phyloP scores from a whole-genome alignment of 2,329 filamentous ascomycete genomes.

The Knufia fluminis region DNA sequence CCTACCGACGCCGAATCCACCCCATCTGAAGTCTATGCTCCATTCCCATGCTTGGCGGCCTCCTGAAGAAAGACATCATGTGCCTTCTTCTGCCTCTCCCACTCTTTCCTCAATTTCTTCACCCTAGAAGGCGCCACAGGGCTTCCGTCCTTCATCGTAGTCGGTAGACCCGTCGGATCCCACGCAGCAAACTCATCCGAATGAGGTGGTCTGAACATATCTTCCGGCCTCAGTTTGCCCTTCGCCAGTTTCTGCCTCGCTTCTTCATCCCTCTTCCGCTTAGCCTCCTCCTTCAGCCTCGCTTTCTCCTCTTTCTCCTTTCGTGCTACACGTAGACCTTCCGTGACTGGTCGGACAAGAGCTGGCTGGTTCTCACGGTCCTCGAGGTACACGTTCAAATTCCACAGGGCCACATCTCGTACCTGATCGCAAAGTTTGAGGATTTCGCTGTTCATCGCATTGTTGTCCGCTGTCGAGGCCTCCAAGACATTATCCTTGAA shows the following conservation, averaged over 20 bases:
- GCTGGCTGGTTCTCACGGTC: constrained; percentile 63
- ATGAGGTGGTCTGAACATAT: constrained; percentile 47
- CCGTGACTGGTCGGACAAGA: constrained; percentile 59
- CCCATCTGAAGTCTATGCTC: not conserved
- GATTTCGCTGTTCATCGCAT: constrained; percentile 58
- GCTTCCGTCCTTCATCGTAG: constrained; percentile 64
- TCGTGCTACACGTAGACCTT: constrained; percentile 46
- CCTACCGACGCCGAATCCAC: too few species aligned
- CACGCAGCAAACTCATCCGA: constrained; percentile 60
- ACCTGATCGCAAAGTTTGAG: constrained; percentile 70
- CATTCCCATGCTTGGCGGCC: constrained; percentile 6
- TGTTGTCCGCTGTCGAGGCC: constrained; percentile 41
- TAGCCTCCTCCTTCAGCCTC: constrained; percentile 43
- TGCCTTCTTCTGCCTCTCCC: constrained; percentile 80
- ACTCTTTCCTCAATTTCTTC: constrained; percentile 83
- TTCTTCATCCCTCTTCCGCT: constrained; percentile 49
- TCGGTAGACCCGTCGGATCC: constrained; percentile 75
- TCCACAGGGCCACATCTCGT: constrained; percentile 70
- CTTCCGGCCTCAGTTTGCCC: constrained; percentile 47
- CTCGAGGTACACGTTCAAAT: constrained; percentile 78
- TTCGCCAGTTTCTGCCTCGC: constrained; percentile 44
- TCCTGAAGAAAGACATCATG: constrained; percentile 53
- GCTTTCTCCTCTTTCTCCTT: constrained; percentile 45
- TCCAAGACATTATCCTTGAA: constrained; percentile 27
- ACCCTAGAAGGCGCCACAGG: constrained; percentile 69